Base-by-base conservation (phyloP, 768 basidiomycete genomes). In the Cystoderma amianthinum region DNA sequence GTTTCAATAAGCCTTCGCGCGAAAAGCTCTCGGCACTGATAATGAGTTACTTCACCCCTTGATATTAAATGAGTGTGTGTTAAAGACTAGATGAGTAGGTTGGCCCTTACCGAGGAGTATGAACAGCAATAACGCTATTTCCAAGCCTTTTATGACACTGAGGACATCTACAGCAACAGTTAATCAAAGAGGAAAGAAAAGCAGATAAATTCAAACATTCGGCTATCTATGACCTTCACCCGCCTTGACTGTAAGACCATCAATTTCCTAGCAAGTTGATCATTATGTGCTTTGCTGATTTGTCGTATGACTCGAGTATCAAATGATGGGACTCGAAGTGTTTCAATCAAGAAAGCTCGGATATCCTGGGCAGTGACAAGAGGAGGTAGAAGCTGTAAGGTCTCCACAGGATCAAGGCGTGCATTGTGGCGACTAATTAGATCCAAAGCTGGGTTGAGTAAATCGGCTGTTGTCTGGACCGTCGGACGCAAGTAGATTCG, bases 1-100 rank as follows among this genome's bases (percentile, higher is more conserved):
- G n/a, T 62, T 45, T 75, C 71, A 34, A 69, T 70, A 40, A 84
- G 52, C 43, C 64, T 73, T 37, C 61, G 65, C 7, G 87, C 67
- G 55, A 92, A 96, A 1, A 74, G 71, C 56, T 96, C 94, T 19
- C 92, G 83, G 56, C 94, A 98, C 47, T 95, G 88, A 58, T 94
- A 93, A 62, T 97, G 95, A 0, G 93, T 98, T 2, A 96, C 94
- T 62, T 95, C 91, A 6, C 94, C 94, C 37, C 93, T 96, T 51
- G 34, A 30, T 30, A 30, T 9, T 15, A 30, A 30, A 30, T 30
- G 28, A 30, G 15, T 9, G 15, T 9, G 28, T 30, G 9, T 15
- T 34, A 21, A 38, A 24, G 12, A 41, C 36, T 6, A 38, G 21
- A 44, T 40, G 18, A 4, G 3, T 21, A 21, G n/a, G 5, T 30